A percentile compares a stretch with the other conserved stretches of the same genome.
These are phyloP conservation scores for Tricholomella constricta DNA, from an alignment of 768 basidiomycete genomes.

Conservation along the genomic window DNA sequence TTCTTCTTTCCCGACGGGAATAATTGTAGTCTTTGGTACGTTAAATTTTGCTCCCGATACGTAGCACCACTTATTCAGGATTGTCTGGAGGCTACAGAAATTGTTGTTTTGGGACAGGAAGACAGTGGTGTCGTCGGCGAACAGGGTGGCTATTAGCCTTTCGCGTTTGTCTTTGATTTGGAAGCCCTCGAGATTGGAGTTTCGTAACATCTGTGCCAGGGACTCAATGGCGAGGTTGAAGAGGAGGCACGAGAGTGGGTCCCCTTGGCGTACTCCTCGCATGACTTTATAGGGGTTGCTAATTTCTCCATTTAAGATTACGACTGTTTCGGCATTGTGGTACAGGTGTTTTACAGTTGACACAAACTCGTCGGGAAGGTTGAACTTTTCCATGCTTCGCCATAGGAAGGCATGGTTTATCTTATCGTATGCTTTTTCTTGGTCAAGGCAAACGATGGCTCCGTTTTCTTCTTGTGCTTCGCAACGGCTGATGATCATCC, in stretches of 20 bases:
- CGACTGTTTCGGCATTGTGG: neutral
- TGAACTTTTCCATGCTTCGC: neutral
- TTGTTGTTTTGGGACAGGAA: conserved; percentile 33
- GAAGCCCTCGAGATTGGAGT: conserved; percentile 29
- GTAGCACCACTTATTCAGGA: conserved; percentile 41
- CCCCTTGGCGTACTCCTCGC: conserved; percentile 8
- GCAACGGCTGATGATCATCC: conserved; percentile 20
- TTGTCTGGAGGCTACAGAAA: conserved; percentile 18
- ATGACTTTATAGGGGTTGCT: conserved; percentile 4
- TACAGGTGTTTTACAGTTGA: neutral
- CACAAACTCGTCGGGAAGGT: neutral
- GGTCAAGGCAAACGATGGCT: conserved; percentile 21
- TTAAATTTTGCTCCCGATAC: conserved; percentile 47
- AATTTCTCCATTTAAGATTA: conserved; percentile 7
- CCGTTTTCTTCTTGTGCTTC: neutral
- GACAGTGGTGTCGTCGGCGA: conserved; percentile 45
- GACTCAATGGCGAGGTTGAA: conserved; percentile 7
- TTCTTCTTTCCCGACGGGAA: conserved; percentile 32
- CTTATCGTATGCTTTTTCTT: conserved; percentile 33
- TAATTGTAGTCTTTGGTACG: conserved; percentile 37
- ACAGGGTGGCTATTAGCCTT: conserved; percentile 26
- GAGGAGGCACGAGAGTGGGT: conserved; percentile 11
- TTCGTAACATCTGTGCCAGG: conserved; percentile 23
- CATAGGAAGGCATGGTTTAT: conserved; percentile 6
- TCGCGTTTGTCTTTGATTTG: conserved; percentile 13